Conservation (phyloP, 78 protist genomes). For the Isochrysis galbana region DNA sequence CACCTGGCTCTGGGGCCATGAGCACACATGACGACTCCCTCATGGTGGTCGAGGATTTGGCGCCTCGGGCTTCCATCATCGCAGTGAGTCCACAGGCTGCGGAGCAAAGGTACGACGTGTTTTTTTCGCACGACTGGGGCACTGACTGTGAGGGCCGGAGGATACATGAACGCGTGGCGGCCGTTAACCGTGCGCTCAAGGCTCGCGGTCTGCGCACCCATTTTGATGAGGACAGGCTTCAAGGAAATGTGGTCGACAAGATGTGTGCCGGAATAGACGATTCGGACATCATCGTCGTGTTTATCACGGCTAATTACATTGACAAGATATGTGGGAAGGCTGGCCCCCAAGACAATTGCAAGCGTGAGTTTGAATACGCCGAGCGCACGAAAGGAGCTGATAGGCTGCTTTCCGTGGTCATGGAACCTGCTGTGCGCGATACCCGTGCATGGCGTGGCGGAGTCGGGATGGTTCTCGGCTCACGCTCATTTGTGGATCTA, state of each 20-base stretch:
- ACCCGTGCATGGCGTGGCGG: slow-evolving; percentile 3
- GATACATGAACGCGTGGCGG: background rate
- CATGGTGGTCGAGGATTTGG: background rate
- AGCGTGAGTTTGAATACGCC: slow-evolving; percentile 8
- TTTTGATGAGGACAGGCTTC: background rate
- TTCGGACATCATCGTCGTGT: background rate
- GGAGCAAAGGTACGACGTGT: background rate
- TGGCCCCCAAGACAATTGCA: background rate
- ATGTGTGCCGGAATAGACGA: background rate
- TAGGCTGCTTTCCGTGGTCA: background rate
- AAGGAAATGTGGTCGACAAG: background rate
- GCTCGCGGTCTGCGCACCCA: background rate
- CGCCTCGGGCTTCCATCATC: background rate
- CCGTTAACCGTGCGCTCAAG: background rate
- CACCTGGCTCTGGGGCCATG: too few relatives aligned
- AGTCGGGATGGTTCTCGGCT: slow-evolving; percentile 20
- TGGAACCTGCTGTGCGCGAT: background rate
- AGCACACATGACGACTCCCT: background rate
- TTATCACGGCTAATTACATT: background rate
- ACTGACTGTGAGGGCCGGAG: background rate
- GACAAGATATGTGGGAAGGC: background rate
- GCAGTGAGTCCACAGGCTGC: background rate
- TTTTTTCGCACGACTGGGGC: background rate
- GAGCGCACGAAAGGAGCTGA: slow-evolving; percentile 22
- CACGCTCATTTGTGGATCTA: background rate